These are phyloP conservation scores for Jasminum sambac DNA, from an alignment of 257 asterid genomes.

Conservation along the genomic window DNA sequence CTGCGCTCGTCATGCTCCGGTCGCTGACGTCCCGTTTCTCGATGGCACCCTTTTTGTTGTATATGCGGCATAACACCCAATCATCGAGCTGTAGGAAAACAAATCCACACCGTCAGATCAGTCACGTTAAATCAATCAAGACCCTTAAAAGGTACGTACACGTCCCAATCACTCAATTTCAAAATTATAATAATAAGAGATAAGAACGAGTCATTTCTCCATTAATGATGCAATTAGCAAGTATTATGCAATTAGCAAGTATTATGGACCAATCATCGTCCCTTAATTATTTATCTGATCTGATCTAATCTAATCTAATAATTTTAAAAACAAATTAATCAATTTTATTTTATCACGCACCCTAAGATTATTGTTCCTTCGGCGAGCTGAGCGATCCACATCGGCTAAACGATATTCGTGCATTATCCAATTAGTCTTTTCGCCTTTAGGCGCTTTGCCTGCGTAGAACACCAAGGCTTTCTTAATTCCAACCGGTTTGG, in stretches of 20 bases:
- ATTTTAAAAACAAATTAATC: too few relatives aligned
- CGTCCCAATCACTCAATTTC: neutral
- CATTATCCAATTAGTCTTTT: conserved; percentile 89
- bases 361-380: conserved; percentile 60
- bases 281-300: too few relatives aligned
- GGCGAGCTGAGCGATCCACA: conserved; percentile 81
- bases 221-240: neutral
- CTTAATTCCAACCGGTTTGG: conserved; percentile 73
- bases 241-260: neutral
- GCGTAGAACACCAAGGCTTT: conserved; percentile 84
- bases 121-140: neutral
- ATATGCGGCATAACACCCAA: conserved; percentile 92
- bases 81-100: conserved; percentile 67
- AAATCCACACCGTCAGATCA: conserved; percentile 28
- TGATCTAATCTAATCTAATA: too few relatives aligned
- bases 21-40: conserved; percentile 40
- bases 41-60: conserved; percentile 76
- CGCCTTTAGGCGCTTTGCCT: conserved; percentile 87
- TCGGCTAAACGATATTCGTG: conserved; percentile 90
- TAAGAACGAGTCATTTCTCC: conserved; percentile 24
- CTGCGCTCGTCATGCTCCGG: conserved; percentile 31
- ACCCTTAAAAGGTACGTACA: conserved; percentile 3
- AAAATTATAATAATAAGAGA: conserved; percentile 1
- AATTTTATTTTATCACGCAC: conserved; percentile 42
- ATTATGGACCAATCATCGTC: neutral